Percentiles rank a stretch among this genome's conserved stretches.
Conservation (phyloP, 345 rosid species). For the Eucalyptus cloeziana region DNA sequence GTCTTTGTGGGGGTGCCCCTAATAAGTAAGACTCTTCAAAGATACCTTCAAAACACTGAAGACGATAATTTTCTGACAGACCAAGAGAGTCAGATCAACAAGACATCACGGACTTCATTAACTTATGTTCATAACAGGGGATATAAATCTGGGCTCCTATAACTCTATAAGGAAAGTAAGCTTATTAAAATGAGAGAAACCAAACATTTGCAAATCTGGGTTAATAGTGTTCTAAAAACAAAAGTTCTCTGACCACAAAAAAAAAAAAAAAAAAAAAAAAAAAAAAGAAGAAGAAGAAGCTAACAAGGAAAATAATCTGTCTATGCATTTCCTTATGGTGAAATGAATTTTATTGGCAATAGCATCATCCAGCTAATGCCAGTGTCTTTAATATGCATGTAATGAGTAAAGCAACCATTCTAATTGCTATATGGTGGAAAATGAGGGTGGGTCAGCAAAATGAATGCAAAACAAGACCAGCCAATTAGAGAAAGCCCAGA, state of each 20-base stretch:
- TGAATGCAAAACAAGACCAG: background rate
- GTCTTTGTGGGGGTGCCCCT: background rate
- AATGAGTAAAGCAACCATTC: background rate
- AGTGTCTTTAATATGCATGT: background rate
- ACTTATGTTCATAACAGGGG: background rate
- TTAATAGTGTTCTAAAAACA: background rate
- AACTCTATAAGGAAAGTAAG: background rate
- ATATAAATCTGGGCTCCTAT: background rate
- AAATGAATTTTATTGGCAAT: background rate
- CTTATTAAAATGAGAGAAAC: background rate
- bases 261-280: background rate
- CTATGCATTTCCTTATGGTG: background rate
- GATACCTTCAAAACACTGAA: background rate
- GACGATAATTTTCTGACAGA: background rate
- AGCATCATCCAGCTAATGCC: background rate
- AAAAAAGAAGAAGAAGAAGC: fast-evolving
- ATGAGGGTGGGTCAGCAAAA: background rate
- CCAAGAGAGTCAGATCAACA: background rate
- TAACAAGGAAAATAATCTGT: background rate
- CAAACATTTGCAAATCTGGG: background rate
- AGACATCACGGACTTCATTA: background rate
- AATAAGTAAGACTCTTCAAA: background rate
- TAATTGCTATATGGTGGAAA: background rate
- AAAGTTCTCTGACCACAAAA: background rate
- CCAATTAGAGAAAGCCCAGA: background rate